Base-by-base conservation (phyloP, 805 yeast species). In the Saccharomyces paradoxus region DNA sequence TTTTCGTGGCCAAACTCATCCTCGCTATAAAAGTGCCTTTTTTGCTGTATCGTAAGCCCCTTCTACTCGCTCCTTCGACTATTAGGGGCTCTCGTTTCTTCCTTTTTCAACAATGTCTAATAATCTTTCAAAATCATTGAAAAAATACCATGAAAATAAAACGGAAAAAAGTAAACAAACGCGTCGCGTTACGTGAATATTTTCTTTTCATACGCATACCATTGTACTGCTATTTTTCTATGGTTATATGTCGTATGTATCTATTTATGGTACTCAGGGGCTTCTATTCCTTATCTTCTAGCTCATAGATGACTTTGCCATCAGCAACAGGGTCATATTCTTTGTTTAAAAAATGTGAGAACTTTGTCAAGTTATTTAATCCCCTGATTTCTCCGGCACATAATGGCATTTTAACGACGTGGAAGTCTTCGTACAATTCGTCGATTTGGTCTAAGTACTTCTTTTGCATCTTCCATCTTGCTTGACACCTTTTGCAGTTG, bases 351-450 rank as follows among this genome's bases (percentile, higher is more conserved):
- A 86, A 89, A 65, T 82, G 80, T 31, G 96, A 88, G 67, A 94
- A 94, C 69, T 83, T 81, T 69, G 81, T 84, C 71, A 94, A 79
- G 67, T 90, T 89, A 53, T 86, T 87, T 58, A 88, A 77, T 32
- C 99, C 99, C 72, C 99, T 83, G 54, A 94, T 94, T 74, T 94
- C 99, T 60, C 87, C 82, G 49, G 97, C 96, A 61, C 94, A 82
- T 68, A 92, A 81, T 2, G 99, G 99, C 84, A 94, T 87, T 74
- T 89, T 90, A 32, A 94, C 94, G 63, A 94, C 78, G 68, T 95
- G 97, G 78, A 92, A 94, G 72, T 94, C 99, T 73, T 94, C 99
- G 67, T 94, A 94, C 56, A 94, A 78, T 71, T 94, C 99, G 64
- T 81, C 88, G 84, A 94, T 92, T 76, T 94, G 98, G 68, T 87